These are phyloP conservation scores for Amaranthus tricolor DNA, from an alignment of 179 eudicot genomes.

Conservation along the genomic window DNA sequence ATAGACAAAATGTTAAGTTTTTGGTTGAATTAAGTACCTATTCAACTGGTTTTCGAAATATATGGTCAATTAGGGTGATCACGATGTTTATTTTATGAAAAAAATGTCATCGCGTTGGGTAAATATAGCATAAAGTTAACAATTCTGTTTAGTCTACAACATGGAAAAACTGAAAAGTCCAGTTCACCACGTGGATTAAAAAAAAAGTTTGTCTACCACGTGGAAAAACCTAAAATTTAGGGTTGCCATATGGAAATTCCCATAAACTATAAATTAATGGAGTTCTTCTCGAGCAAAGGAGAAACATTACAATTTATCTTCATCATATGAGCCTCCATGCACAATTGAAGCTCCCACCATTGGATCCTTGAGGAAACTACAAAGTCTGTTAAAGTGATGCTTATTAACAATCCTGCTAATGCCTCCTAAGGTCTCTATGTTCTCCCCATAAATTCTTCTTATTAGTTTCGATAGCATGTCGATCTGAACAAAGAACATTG, in stretches of 20 bases:
- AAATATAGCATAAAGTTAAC: no score
- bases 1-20: no score
- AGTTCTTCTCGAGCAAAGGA: not conserved
- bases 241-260: not conserved
- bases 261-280: not conserved
- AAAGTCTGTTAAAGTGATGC: slow-evolving; percentile 64
- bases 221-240: no score
- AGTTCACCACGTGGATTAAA: no score
- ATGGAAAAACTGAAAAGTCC: no score
- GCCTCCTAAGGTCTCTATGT: slow-evolving; percentile 37
- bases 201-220: no score
- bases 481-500: slow-evolving; percentile 40
- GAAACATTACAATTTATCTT: slow-evolving; percentile 39
- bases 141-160: no score
- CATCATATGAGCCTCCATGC: slow-evolving; percentile 64
- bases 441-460: slow-evolving; percentile 54
- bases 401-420: slow-evolving; percentile 65
- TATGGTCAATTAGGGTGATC: no score
- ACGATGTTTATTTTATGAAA: no score
- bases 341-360: slow-evolving; percentile 49
- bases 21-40: no score
- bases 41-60: no score
- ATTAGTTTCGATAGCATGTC: slow-evolving; percentile 50
- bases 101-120: no score
- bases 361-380: slow-evolving; percentile 44